Evolutionary conservation across 1,284 basidiomycete genomes (phyloP).

Genomic region (Cutaneotrichosporon cavernicola): DNA sequence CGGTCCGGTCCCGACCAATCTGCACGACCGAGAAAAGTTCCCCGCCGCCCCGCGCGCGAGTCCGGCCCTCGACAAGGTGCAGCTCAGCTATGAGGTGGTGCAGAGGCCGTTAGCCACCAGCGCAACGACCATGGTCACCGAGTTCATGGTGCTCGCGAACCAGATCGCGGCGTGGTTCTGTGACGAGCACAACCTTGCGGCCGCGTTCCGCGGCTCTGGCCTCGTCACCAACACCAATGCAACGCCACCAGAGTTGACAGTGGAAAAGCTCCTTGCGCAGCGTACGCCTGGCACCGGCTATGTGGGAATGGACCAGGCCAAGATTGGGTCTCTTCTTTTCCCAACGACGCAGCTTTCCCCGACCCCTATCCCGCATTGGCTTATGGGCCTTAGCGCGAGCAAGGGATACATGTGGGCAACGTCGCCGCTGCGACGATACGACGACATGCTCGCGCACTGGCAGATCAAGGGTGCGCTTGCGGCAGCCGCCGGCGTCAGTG

Average conservation of each 20-base stretch:
- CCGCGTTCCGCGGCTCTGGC: conserved; percentile 63
- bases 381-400: conserved; percentile 64
- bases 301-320: not conserved
- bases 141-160: conserved; percentile 81
- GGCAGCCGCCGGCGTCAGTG: conserved; percentile 19
- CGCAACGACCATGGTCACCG: conserved; percentile 61
- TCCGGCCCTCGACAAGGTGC: not conserved
- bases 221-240: conserved; percentile 42
- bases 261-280: conserved; percentile 17
- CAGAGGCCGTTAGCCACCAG: conserved; percentile 3
- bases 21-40: conserved; percentile 27
- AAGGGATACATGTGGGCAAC: conserved; percentile 79
- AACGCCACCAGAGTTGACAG: conserved; percentile 3
- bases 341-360: not conserved
- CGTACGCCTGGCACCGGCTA: conserved; percentile 8
- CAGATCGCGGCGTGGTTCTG: conserved; percentile 74
- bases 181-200: conserved; percentile 62
- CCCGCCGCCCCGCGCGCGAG: conserved; percentile 34
- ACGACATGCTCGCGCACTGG: conserved; percentile 86
- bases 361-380: conserved; percentile 59
- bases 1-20: conserved; percentile 19
- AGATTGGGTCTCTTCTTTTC: not conserved
- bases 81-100: conserved; percentile 12
- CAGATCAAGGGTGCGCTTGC: conserved; percentile 78
- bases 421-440: conserved; percentile 80